These are phyloP conservation scores for Yamadazyma aaseri DNA, from an alignment of 1,139 yeast species.

Conservation along the genomic window DNA sequence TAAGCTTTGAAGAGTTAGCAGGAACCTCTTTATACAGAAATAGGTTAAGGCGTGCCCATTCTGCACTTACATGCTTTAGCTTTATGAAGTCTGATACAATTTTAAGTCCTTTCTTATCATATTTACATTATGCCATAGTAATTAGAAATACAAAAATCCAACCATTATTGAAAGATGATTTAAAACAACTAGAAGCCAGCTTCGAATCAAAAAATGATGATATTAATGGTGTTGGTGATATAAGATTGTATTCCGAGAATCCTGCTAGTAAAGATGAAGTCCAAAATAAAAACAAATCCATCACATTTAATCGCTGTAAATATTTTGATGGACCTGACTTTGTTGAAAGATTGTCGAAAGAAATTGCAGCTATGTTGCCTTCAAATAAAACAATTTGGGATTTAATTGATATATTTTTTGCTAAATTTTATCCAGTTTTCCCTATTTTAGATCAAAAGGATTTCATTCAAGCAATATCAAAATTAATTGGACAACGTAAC, in stretches of 20 bases:
- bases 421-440: slow-evolving; percentile 40
- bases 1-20: slow-evolving; percentile 24
- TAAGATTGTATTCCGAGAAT: slow-evolving; percentile 14
- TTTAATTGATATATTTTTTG: slow-evolving; percentile 44
- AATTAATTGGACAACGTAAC: slow-evolving; percentile 25
- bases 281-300: background rate
- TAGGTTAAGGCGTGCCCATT: slow-evolving; percentile 21
- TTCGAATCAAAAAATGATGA: slow-evolving; percentile 8
- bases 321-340: background rate
- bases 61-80: slow-evolving; percentile 39
- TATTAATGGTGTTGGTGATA: slow-evolving; percentile 23
- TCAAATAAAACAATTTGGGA: slow-evolving; percentile 43
- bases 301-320: background rate
- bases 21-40: background rate
- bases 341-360: background rate
- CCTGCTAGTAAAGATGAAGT: background rate
- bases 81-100: slow-evolving; percentile 26
- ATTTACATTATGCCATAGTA: slow-evolving; percentile 1
- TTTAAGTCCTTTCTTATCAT: background rate
- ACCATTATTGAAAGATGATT: slow-evolving; percentile 3
- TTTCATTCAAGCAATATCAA: slow-evolving; percentile 19
- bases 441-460: slow-evolving; percentile 48
- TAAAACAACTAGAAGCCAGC: slow-evolving; percentile 2
- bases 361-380: slow-evolving; percentile 30
- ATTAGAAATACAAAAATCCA: slow-evolving; percentile 7